These are phyloP conservation scores for Candida ipomoeae DNA, from an alignment of 805 yeast genomes.

Conservation along the genomic window DNA sequence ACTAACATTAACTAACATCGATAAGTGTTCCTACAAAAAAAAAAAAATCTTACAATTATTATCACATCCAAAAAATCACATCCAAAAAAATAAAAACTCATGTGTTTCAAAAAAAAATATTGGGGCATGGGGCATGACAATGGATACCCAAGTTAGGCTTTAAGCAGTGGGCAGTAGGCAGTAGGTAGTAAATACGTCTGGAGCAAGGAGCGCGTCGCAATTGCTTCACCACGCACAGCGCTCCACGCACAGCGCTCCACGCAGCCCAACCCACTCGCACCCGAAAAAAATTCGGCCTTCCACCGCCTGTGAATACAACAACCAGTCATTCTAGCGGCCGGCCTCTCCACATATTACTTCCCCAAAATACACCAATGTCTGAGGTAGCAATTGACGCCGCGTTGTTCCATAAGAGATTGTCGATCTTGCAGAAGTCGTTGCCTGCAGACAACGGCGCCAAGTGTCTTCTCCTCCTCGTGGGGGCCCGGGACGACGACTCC, in stretches of 20 bases:
- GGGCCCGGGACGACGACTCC: conserved; percentile 82
- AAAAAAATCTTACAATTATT: too few species aligned
- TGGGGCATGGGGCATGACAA: too few species aligned
- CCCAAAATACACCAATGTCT: conserved; percentile 37
- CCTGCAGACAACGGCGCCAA: conserved; percentile 20
- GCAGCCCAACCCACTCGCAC: not conserved
- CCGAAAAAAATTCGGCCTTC: conserved; percentile 1
- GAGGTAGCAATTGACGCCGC: conserved; percentile 54
- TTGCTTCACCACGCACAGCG: not conserved
- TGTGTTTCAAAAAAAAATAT: too few species aligned
- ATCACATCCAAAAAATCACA: too few species aligned
- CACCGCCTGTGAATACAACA: conserved; percentile 1
- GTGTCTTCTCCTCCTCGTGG: conserved; percentile 59
- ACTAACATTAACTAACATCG: too few species aligned
- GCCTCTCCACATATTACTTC: not conserved
- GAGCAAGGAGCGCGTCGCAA: not conserved
- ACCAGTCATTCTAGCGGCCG: conserved; percentile 3
- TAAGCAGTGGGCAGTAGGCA: too few species aligned
- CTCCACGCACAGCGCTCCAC: not conserved
- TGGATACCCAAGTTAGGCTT: too few species aligned
- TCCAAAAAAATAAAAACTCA: too few species aligned
- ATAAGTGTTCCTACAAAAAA: too few species aligned
- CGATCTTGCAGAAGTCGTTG: conserved; percentile 35
- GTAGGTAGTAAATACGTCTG: too few species aligned
- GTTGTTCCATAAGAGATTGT: conserved; percentile 51